Base-by-base conservation (phyloP, 169 alveolate genomes). In the Toxoplasma gondii region DNA sequence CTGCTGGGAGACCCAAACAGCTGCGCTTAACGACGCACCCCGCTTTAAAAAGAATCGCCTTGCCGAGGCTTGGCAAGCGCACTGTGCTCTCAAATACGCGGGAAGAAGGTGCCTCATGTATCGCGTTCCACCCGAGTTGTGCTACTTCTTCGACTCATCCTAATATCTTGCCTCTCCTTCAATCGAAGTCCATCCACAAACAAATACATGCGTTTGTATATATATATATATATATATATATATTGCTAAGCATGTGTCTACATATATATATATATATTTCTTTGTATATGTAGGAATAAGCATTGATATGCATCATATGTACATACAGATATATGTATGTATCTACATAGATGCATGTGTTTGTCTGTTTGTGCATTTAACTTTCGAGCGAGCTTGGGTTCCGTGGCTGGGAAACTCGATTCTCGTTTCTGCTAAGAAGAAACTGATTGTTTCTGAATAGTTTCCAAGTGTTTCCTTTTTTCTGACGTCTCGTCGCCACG, bases 111-210 rank as follows among this genome's bases (percentile, higher is more conserved):
- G 69, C 39, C 38, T 39, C 44, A 29, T 39, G 38, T 82, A 82
- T 31, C 54, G 90, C 7, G 90, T 82, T 22, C 67, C 67, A 10
- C 90, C 90, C 36, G 90, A 82, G 90, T 82, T 36, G 2, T 82
- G 90, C 90, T 82, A 82, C 64, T 9, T 19, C n/a, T 82, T 82
- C 39, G 90, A 82, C 36, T 10, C 90, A 0, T 2, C 41, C 5
- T 24, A 24, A 38, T 64, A 27, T 64, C 78, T 64, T 64, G n/a
- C n/a, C 29, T 17, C 9, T 27, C 39, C 27, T n/a, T n/a, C 27
- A 12, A 78, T 38, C 22, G 9, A 9, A 10, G 7, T 78, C 1
- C 2, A 78, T 19, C 1, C 86, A 70, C 27, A 70, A 16, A 34
- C 27, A 70, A 16, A 78, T 38, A 2, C 7, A 78, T 78, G n/a